Conservation (phyloP, 2,329 filamentous ascomycete genomes). For the Claviceps quebecensis region DNA sequence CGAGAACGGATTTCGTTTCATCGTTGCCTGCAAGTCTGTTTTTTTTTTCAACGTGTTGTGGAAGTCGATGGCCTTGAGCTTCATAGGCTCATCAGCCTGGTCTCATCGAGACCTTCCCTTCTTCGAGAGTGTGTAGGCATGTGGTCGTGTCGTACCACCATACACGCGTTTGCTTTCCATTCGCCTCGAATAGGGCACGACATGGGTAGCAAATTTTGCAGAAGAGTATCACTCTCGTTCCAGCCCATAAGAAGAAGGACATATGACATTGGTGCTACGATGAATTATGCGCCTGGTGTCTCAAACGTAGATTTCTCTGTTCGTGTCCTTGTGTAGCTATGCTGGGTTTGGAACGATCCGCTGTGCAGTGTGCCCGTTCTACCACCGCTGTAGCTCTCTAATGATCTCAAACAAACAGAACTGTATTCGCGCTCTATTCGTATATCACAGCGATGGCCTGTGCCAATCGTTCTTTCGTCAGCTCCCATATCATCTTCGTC, state of each 20-base stretch:
- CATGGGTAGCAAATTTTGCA: background rate
- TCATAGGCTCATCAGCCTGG: background rate
- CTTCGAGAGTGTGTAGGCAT: background rate
- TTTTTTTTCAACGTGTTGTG: background rate
- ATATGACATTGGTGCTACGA: background rate
- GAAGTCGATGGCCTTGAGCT: background rate
- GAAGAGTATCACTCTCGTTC: background rate
- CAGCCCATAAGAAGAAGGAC: background rate
- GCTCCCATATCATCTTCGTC: background rate
- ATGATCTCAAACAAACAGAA: background rate
- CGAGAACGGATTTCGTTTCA: background rate
- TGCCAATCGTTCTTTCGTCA: background rate
- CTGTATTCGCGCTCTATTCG: conserved; percentile 6
- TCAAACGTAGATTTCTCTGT: background rate
- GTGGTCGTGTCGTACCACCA: background rate
- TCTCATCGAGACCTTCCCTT: background rate
- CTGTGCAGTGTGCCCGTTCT: background rate
- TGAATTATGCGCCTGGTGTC: background rate
- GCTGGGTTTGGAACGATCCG: background rate
- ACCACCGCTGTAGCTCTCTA: background rate
- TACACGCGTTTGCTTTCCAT: background rate
- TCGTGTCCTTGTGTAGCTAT: background rate
- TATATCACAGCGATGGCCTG: conserved; percentile 4
- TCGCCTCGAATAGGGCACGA: background rate
- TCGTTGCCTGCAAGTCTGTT: background rate